A percentile compares a stretch with the other conserved stretches of the same genome.
These are phyloP conservation scores for Suillus weaverae DNA, from an alignment of 768 basidiomycete species.

Conservation along the genomic window DNA sequence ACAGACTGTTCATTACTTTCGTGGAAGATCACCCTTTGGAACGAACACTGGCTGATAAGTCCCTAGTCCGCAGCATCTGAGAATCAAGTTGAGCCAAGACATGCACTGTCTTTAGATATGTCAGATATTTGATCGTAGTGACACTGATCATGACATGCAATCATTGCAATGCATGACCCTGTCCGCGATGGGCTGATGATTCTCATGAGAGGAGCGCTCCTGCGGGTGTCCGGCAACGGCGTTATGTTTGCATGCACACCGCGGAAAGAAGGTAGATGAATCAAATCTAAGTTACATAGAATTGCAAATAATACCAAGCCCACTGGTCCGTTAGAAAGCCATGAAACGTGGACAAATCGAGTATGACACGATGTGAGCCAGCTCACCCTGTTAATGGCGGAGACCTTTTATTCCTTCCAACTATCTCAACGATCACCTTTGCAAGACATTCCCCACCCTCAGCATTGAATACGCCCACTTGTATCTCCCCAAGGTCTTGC, in stretches of 20 bases:
- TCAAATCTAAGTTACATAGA: constrained; percentile 16
- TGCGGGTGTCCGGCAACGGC: not conserved
- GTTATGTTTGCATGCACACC: not conserved
- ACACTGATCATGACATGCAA: not conserved
- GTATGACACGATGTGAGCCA: constrained; percentile 17
- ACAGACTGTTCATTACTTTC: constrained; percentile 9
- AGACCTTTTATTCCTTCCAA: constrained; percentile 32
- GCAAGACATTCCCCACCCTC: constrained; percentile 54
- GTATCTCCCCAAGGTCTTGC: constrained; percentile 53
- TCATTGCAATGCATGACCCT: not conserved
- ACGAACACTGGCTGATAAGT: not conserved
- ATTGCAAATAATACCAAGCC: constrained; percentile 23
- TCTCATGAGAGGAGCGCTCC: not conserved
- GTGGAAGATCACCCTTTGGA: not conserved
- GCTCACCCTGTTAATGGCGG: constrained; percentile 28
- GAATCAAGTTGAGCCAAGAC: not conserved
- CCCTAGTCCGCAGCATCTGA: not conserved
- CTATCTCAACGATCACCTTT: constrained; percentile 58
- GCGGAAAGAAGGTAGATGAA: constrained; percentile 8
- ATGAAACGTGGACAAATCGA: constrained; percentile 1
- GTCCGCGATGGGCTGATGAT: not conserved
- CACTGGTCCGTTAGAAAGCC: constrained; percentile 12
- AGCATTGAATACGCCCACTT: constrained; percentile 54
- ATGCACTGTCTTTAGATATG: not conserved
- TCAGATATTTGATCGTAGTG: not conserved